Base-by-base conservation (phyloP, 139 green algal genomes). In the Zygnema cylindricum region DNA sequence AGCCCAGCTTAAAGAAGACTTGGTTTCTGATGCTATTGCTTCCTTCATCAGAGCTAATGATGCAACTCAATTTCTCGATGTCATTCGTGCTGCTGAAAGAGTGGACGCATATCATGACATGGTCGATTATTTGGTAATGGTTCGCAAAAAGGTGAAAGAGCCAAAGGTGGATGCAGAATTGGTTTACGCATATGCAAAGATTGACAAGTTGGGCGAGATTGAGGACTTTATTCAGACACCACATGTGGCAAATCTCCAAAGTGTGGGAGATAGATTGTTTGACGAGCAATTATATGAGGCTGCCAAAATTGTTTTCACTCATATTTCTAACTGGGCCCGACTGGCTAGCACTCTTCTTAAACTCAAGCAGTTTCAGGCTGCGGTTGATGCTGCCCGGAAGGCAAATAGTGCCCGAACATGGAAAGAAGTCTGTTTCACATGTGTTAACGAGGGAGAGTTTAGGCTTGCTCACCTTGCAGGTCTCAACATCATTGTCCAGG, bases 391-490 rank as follows among this genome's bases (percentile, higher is more conserved):
- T 1, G 97, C 97, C 1, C 95, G 96, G 91, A 99, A 99, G 92
- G 97, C 97, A 92, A 98, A 99, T 95, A 96, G 86, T 79, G 91
- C 95, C 25, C 93, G 94, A 76, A 98, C 94, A 16, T 99, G 97
- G 97, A 99, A 99, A 94, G 97, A 99, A 95, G 95, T 98, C 73
- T 97, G 95, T 93, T 99, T 98, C 92, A 96, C 96, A 11, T 99
- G 97, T 92, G 96, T 99, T 77, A 97, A 99, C 82, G 95, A 96
- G 86, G 93, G 93, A 54, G 97, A 99, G 95, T 98, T 98, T 95
- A 93, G 96, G 43, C 95, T 99, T 79, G 97, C 96, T 1, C 97
- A 99, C 95, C 95, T 99, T 40, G 98, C 95, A 92, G 97, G 96
- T 39, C 94, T 99, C n/a, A 96, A 97, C 94, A 99, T 99, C 96